A percentile compares a stretch with the other conserved stretches of the same genome.
phyloP scores from a whole-genome alignment of 768 basidiomycete species.

The Daedaleopsis nitida region DNA sequence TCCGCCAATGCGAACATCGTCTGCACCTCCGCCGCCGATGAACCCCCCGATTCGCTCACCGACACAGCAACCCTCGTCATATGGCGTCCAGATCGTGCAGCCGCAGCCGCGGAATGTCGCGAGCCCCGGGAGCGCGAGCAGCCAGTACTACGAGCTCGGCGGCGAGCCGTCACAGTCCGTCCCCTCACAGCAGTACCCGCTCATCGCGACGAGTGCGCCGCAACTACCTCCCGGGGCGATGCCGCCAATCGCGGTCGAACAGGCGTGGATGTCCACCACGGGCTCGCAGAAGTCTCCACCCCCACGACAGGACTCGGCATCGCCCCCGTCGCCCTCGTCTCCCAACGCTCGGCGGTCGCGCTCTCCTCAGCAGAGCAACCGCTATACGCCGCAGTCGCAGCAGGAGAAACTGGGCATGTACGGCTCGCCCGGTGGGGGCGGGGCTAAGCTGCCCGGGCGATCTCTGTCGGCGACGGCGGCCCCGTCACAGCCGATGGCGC shows the following conservation, averaged over 20 bases:
- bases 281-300: constrained; percentile 38
- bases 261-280: constrained; percentile 32
- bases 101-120: constrained; percentile 37
- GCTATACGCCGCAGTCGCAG: constrained; percentile 36
- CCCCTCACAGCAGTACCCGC: constrained; percentile 29
- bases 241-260: constrained; percentile 48
- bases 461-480: constrained; percentile 71
- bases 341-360: constrained; percentile 45
- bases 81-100: constrained; percentile 27
- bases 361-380: constrained; percentile 54
- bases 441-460: constrained; percentile 53
- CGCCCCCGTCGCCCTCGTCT: constrained; percentile 26
- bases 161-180: constrained; percentile 35
- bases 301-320: constrained; percentile 24
- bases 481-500: constrained; percentile 42
- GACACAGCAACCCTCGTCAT: constrained; percentile 18
- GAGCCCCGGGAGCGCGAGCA: constrained; percentile 13
- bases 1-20: constrained; percentile 19
- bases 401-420: constrained; percentile 29
- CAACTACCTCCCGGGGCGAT: constrained; percentile 64
- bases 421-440: constrained; percentile 1
- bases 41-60: constrained; percentile 8
- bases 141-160: constrained; percentile 35
- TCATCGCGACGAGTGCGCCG: constrained; percentile 33
- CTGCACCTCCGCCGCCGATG: constrained; percentile 27